These are phyloP conservation scores for Dactylorhiza incarnata DNA, from an alignment of 106 monocot genomes.

Conservation along the genomic window DNA sequence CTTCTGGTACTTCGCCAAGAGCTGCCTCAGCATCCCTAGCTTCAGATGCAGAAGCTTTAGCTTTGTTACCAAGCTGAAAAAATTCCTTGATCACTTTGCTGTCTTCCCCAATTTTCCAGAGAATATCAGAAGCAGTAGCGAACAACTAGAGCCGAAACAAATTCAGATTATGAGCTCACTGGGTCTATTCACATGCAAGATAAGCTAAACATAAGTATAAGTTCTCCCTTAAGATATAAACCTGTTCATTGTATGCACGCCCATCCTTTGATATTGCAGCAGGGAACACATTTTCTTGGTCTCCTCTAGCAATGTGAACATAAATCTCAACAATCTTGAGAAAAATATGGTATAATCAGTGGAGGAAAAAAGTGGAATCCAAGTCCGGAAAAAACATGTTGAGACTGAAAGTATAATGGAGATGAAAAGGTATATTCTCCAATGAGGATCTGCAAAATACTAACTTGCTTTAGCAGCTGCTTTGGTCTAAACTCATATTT, in stretches of 20 bases:
- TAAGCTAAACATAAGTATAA: neutral
- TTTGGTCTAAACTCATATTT: conserved; percentile 99
- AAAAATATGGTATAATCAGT: neutral
- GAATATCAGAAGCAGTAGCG: conserved; percentile 64
- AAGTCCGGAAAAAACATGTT: neutral
- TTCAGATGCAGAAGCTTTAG: conserved; percentile 79
- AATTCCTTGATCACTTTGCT: conserved; percentile 63
- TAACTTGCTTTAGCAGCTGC: conserved; percentile 82
- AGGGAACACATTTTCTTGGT: conserved; percentile 71
- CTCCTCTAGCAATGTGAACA: conserved; percentile 92
- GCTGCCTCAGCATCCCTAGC: conserved; percentile 86
- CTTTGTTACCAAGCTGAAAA: conserved; percentile 68
- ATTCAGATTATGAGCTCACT: conserved; percentile 8
- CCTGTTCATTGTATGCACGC: conserved; percentile 87
- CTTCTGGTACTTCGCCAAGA: conserved; percentile 97
- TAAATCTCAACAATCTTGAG: conserved; percentile 89
- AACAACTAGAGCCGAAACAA: conserved; percentile 50
- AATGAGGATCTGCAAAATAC: conserved; percentile 10
- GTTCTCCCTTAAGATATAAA: conserved; percentile 9
- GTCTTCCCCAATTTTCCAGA: conserved; percentile 89
- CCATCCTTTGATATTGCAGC: conserved; percentile 87
- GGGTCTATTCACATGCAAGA: neutral
- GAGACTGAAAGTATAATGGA: neutral
- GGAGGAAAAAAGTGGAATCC: neutral
- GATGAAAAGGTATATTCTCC: neutral